phyloP scores from a whole-genome alignment of 345 rosid genomes.

The Salix exigua region DNA sequence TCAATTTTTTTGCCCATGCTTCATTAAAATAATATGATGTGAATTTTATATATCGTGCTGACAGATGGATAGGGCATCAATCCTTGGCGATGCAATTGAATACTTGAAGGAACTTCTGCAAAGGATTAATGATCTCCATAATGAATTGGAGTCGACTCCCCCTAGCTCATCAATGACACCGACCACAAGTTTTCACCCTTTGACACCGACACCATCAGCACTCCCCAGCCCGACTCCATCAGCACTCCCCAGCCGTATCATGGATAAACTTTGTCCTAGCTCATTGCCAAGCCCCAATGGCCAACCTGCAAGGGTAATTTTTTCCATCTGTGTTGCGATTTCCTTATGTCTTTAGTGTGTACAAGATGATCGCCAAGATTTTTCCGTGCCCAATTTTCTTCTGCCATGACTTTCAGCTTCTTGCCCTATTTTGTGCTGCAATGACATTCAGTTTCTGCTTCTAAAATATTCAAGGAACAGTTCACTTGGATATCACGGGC shows the following conservation, averaged over 20 bases:
- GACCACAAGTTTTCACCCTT: constrained; percentile 68
- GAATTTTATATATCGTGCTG: constrained; percentile 11
- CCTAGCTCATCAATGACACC: constrained; percentile 59
- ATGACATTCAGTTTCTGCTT: neutral
- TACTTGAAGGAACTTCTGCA: constrained; percentile 94
- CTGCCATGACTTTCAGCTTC: neutral
- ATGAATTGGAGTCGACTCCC: constrained; percentile 77
- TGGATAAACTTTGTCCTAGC: constrained; percentile 75
- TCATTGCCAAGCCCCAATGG: constrained; percentile 73
- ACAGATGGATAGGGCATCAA: constrained; percentile 99
- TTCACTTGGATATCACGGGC: neutral
- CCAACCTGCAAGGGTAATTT: constrained; percentile 76
- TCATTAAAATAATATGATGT: neutral
- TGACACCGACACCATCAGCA: constrained; percentile 86
- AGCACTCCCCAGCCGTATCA: constrained; percentile 73
- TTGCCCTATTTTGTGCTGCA: neutral
- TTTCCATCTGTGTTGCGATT: neutral
- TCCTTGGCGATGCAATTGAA: constrained; percentile 95
- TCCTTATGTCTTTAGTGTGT: neutral
- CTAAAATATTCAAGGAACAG: neutral
- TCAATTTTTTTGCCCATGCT: neutral
- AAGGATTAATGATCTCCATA: constrained; percentile 90
- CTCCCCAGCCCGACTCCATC: constrained; percentile 72
- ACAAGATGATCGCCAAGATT: neutral
- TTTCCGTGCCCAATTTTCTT: neutral